A percentile compares a stretch with the other conserved stretches of the same genome.
These are phyloP conservation scores for Pythium apleroticum DNA, from an alignment of 352 stramenopile species.

Conservation along the genomic window DNA sequence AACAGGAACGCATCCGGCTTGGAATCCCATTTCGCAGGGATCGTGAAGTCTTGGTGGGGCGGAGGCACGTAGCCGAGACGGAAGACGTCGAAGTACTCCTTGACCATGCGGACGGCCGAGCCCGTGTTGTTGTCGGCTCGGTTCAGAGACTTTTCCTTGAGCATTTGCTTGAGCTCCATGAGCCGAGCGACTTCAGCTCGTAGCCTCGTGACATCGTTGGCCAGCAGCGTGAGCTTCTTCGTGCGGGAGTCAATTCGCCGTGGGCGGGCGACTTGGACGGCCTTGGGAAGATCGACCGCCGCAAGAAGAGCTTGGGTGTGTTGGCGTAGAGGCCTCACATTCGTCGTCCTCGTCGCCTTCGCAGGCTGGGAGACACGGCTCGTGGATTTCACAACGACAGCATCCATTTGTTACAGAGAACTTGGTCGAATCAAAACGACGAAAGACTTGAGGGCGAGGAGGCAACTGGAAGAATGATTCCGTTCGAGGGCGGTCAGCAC, in stretches of 20 bases:
- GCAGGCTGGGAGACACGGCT: background rate
- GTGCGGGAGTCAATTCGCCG: constrained; percentile 10
- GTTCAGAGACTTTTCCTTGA: constrained; percentile 16
- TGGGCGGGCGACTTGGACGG: background rate
- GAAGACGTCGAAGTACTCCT: constrained; percentile 23
- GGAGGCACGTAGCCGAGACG: constrained; percentile 13
- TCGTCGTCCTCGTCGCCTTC: constrained; percentile 2
- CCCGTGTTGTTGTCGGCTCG: constrained; percentile 15
- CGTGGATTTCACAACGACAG: background rate
- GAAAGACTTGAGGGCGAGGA: background rate
- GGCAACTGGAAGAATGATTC: background rate
- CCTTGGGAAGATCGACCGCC: background rate
- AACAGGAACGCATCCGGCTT: constrained; percentile 14
- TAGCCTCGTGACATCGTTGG: constrained; percentile 10
- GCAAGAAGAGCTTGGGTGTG: constrained; percentile 3
- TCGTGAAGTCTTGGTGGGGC: background rate
- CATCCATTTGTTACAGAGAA: background rate
- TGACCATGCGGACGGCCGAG: constrained; percentile 15
- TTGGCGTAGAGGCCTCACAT: constrained; percentile 18
- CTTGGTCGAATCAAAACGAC: too few species aligned
- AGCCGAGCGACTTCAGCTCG: constrained; percentile 19
- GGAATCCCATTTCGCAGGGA: background rate
- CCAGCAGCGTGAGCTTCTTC: constrained; percentile 8
- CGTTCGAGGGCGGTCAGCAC: background rate
- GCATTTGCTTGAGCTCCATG: constrained; percentile 2